These are phyloP conservation scores for Parsonsia alboflavescens DNA, from an alignment of 257 asterid genomes.

Conservation along the genomic window DNA sequence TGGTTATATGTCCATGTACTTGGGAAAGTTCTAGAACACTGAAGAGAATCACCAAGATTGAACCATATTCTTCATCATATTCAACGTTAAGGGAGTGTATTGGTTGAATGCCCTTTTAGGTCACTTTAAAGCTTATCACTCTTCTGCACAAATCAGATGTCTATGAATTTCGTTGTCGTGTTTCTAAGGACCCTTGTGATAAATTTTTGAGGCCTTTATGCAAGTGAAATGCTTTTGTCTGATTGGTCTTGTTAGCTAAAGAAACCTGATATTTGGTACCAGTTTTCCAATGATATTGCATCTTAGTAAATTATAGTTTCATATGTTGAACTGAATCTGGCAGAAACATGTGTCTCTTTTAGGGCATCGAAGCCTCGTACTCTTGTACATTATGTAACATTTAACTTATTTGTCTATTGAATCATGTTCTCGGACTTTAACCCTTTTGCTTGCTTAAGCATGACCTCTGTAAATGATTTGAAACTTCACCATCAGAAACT, in stretches of 20 bases:
- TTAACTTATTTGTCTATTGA: background rate
- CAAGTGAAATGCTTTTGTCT: background rate
- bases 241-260: background rate
- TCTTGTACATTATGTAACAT: background rate
- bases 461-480: background rate
- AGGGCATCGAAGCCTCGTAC: background rate
- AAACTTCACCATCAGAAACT: background rate
- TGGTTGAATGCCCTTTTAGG: too few relatives aligned
- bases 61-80: background rate
- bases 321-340: background rate
- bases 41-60: background rate
- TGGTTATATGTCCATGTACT: background rate
- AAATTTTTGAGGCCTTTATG: background rate
- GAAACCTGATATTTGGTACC: background rate
- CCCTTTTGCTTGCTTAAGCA: too few relatives aligned
- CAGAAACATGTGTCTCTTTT: background rate
- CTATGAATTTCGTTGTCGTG: too few relatives aligned
- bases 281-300: background rate
- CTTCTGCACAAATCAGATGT: too few relatives aligned
- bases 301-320: background rate
- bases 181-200: background rate
- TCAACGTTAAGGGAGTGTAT: background rate
- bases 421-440: background rate
- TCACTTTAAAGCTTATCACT: too few relatives aligned
- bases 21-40: background rate